A percentile compares a stretch with the other conserved stretches of the same genome.
phyloP scores from a whole-genome alignment of 495 filamentous ascomycete genomes.

The Cairneyella variabilis region DNA sequence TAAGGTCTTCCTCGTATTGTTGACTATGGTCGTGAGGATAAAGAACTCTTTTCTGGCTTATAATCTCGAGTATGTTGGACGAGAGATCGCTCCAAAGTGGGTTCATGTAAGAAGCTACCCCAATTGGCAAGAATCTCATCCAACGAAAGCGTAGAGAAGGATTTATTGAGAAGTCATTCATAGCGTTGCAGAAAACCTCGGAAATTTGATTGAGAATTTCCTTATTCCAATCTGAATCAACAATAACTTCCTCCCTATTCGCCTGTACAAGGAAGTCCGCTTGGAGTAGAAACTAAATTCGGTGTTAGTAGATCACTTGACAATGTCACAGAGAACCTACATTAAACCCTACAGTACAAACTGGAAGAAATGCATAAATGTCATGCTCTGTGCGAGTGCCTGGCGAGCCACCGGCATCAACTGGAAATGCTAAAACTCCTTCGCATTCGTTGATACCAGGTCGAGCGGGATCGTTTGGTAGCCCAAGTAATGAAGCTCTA shows the following conservation, averaged over 20 bases:
- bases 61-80: background rate
- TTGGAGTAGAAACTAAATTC: constrained; percentile 9
- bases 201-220: too few relatives aligned
- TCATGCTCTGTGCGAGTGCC: background rate
- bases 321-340: background rate
- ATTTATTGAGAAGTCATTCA: background rate
- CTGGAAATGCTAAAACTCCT: constrained; percentile 9
- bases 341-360: background rate
- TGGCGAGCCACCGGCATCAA: background rate
- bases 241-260: background rate
- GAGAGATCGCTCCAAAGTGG: background rate
- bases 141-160: constrained; percentile 1
- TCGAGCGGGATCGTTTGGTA: background rate
- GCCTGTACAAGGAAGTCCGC: constrained; percentile 8
- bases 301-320: background rate
- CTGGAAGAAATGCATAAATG: constrained; percentile 7
- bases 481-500: background rate
- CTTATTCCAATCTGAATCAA: constrained; percentile 5
- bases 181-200: background rate
- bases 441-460: constrained; percentile 3
- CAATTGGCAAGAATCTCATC: constrained; percentile 7
- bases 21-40: background rate
- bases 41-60: background rate
- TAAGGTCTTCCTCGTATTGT: background rate
- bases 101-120: background rate